phyloP scores from a whole-genome alignment of 2,329 filamentous ascomycete species.

The Hymenoscyphus linearis region DNA sequence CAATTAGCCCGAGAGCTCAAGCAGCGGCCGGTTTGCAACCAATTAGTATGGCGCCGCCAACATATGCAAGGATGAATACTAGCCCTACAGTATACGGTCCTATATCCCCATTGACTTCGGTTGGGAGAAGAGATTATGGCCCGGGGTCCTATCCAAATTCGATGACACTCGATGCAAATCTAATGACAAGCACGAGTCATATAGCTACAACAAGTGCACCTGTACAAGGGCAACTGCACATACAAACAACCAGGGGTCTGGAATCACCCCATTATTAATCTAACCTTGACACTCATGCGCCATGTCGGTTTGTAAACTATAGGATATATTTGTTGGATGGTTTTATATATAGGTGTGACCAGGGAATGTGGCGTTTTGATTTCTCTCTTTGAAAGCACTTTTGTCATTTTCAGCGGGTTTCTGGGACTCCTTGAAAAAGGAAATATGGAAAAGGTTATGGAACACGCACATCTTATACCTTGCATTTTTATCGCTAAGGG shows the following conservation, averaged over 20 bases:
- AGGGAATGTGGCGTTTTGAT: background rate
- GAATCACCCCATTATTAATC: conserved; percentile 1
- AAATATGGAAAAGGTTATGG: background rate
- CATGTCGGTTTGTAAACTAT: background rate
- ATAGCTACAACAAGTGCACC: conserved; percentile 10
- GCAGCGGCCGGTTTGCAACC: conserved; percentile 4
- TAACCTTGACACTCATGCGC: background rate
- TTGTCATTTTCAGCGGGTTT: conserved; percentile 1
- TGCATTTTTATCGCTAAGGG: conserved; percentile 2
- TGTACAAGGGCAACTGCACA: background rate
- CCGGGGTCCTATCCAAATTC: background rate
- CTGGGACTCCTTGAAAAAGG: background rate
- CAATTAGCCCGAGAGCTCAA: conserved; percentile 6
- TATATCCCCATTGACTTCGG: background rate
- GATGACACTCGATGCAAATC: conserved; percentile 3
- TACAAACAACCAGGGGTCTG: background rate
- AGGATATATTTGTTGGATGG: background rate
- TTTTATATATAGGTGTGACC: background rate
- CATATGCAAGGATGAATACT: conserved; percentile 9
- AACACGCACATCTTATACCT: background rate
- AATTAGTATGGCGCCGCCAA: conserved; percentile 9
- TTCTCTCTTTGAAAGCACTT: conserved; percentile 7
- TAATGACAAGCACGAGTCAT: conserved; percentile 7
- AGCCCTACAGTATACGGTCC: conserved; percentile 5
- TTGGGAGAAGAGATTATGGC: conserved; percentile 1